Percentiles rank a stretch among this genome's conserved stretches.
phyloP scores from a whole-genome alignment of 768 basidiomycete species.

The Gymnopilus dilepis region DNA sequence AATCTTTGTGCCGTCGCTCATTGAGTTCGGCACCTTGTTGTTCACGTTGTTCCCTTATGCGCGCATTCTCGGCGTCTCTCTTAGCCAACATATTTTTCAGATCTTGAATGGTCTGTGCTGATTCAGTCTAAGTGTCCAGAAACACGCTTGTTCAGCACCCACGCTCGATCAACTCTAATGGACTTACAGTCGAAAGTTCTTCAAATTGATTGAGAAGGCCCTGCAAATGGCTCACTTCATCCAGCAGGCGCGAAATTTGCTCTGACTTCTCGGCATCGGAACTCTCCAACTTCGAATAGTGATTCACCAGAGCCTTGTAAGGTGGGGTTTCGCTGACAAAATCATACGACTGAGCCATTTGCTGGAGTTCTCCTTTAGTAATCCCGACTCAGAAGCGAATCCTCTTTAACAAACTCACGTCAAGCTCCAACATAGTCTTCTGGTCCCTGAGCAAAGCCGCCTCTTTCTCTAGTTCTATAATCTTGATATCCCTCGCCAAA shows the following conservation, averaged over 20 bases:
- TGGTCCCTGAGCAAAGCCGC: slow-evolving; percentile 49
- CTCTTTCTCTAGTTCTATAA: slow-evolving; percentile 54
- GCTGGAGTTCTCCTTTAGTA: slow-evolving; percentile 31
- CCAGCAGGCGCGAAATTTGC: slow-evolving; percentile 46
- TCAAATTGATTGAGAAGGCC: slow-evolving; percentile 51
- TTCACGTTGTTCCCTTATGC: slow-evolving; percentile 77
- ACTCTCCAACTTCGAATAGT: slow-evolving; percentile 53
- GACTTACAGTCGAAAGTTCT: slow-evolving; percentile 47
- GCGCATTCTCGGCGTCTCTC: slow-evolving; percentile 67
- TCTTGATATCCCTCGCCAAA: slow-evolving; percentile 47
- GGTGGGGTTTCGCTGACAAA: slow-evolving; percentile 50
- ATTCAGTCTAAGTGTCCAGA: slow-evolving; percentile 32
- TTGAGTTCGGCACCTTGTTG: slow-evolving; percentile 64
- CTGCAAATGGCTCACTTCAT: slow-evolving; percentile 47
- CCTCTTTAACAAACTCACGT: slow-evolving; percentile 38
- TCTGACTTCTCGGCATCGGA: slow-evolving; percentile 42
- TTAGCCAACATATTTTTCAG: slow-evolving; percentile 63
- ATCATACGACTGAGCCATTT: slow-evolving; percentile 49
- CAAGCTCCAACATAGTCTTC: slow-evolving; percentile 47
- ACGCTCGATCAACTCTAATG: slow-evolving; percentile 6
- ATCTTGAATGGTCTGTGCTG: slow-evolving; percentile 63
- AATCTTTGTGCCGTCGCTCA: slow-evolving; percentile 72
- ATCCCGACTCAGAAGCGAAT: neutral
- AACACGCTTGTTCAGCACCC: slow-evolving; percentile 7
- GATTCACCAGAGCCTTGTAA: slow-evolving; percentile 63